phyloP scores from a whole-genome alignment of 1,284 basidiomycete species.

The Cystobasidium pallidum region DNA sequence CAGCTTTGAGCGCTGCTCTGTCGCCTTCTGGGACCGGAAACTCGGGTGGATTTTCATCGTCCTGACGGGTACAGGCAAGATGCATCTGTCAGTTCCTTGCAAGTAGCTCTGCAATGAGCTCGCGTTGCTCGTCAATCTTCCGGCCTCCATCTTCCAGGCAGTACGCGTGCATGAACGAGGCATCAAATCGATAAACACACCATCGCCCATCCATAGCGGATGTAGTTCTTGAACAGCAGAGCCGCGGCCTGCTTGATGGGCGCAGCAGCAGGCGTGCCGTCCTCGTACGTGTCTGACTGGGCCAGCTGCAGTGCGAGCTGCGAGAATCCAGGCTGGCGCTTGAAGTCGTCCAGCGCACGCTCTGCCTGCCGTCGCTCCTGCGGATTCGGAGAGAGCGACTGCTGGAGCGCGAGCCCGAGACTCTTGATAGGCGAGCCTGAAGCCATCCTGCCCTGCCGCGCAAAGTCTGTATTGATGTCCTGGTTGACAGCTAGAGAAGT shows the following conservation, averaged over 20 bases:
- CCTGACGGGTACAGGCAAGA: constrained; percentile 19
- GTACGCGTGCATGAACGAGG: constrained; percentile 7
- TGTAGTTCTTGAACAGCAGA: constrained; percentile 85
- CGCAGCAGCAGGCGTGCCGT: constrained; percentile 23
- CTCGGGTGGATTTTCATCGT: constrained; percentile 66
- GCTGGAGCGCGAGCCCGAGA: constrained; percentile 34
- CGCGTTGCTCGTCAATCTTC: too few species aligned
- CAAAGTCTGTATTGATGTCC: not conserved
- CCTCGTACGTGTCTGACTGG: constrained; percentile 68
- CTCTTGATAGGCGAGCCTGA: constrained; percentile 22
- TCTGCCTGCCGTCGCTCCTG: constrained; percentile 72
- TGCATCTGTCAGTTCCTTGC: too few species aligned
- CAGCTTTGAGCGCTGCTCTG: constrained; percentile 68
- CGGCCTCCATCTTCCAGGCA: not conserved
- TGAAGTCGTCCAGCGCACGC: constrained; percentile 68
- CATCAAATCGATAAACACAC: constrained; percentile 59
- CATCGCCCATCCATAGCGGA: constrained; percentile 83
- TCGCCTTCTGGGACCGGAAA: constrained; percentile 62
- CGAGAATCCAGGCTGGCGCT: constrained; percentile 76
- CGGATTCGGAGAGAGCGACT: constrained; percentile 37
- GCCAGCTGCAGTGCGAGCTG: constrained; percentile 71
- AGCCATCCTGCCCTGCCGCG: not conserved
- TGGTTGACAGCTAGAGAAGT: not conserved
- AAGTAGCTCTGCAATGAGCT: too few species aligned
- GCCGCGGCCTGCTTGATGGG: constrained; percentile 74